Base-by-base conservation (phyloP, 164 flowering plant species). In the Umbellularia californica region DNA sequence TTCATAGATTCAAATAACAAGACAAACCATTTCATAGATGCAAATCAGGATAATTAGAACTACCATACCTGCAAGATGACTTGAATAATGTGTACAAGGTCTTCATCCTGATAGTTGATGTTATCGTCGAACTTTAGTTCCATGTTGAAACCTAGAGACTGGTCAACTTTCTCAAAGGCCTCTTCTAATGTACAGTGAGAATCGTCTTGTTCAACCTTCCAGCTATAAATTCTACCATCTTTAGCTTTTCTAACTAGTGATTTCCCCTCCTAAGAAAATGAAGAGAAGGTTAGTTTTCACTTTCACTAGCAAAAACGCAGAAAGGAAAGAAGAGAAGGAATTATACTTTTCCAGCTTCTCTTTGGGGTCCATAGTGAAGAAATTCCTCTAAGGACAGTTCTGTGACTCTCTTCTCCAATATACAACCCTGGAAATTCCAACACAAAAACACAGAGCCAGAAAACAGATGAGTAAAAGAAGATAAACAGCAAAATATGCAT, bases 41-140 rank as follows among this genome's bases (percentile, higher is more conserved):
- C 47, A 41, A 41, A 41, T 41, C 47, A 20, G 65, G 22, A 41
- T 41, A 5, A 41, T 41, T 41, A 41, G 47, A 41, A 41, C 47
- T 41, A 41, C 47, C 10, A 47, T 76, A 88, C 95, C 87, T 77
- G 71, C 69, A 93, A 72, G 74, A 92, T 85, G 17, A 81, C 67
- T 80, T 85, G 83, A 70, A 96, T 89, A 27, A 79, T 84, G 65
- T 74, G 84, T 65, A 64, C 68, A 27, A 96, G 88, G 64, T 88
- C 69, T 1, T 87, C 87, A 20, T 84, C 83, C 9, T 79, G 58
- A 73, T 94, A 95, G 19, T 81, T 85, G 27, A 89, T 73, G 76
- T 82, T n/a, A 69, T 96, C 99, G 64, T 96, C 98, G 50, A 96
- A 92, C 62, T 96, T 96, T 73, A 96, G 68, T 74, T 96, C 99